Percentiles rank a stretch among this genome's conserved stretches.
Evolutionary conservation across 805 yeast genomes (phyloP).

Genomic region (Wickerhamomyces silvicola): DNA sequence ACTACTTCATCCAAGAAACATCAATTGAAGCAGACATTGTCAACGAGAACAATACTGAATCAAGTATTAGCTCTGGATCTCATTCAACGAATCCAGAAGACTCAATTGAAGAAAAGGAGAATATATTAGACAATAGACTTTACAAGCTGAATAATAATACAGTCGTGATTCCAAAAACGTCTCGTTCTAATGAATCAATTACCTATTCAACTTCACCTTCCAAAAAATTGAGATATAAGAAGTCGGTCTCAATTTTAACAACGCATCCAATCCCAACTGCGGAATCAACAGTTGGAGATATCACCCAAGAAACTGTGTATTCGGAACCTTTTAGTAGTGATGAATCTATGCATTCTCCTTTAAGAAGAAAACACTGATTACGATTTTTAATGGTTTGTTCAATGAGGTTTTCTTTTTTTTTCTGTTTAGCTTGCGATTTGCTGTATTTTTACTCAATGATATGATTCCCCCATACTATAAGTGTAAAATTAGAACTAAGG

Average conservation of each 20-base stretch:
- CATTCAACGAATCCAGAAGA: constrained; percentile 13
- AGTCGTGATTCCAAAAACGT: too few relatives aligned
- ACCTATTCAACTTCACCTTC: constrained; percentile 11
- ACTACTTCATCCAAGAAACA: too few relatives aligned
- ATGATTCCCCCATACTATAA: too few relatives aligned
- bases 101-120: constrained; percentile 19
- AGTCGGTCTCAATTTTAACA: constrained; percentile 13
- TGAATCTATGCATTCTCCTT: constrained; percentile 4
- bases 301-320: constrained; percentile 20
- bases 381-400: background rate
- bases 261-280: constrained; percentile 2
- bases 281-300: constrained; percentile 14
- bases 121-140: constrained; percentile 8
- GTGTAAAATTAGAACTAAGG: too few relatives aligned
- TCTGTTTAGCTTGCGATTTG: background rate
- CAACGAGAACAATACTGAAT: too few relatives aligned
- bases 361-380: constrained; percentile 1
- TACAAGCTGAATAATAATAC: constrained; percentile 5
- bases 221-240: constrained; percentile 12
- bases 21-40: too few relatives aligned
- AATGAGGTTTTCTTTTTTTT: background rate
- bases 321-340: constrained; percentile 13
- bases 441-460: background rate
- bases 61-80: constrained; percentile 1
- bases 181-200: too few relatives aligned